These are phyloP conservation scores for Xylaria sp. DNA, from an alignment of 2,329 filamentous ascomycete genomes.

Conservation along the genomic window DNA sequence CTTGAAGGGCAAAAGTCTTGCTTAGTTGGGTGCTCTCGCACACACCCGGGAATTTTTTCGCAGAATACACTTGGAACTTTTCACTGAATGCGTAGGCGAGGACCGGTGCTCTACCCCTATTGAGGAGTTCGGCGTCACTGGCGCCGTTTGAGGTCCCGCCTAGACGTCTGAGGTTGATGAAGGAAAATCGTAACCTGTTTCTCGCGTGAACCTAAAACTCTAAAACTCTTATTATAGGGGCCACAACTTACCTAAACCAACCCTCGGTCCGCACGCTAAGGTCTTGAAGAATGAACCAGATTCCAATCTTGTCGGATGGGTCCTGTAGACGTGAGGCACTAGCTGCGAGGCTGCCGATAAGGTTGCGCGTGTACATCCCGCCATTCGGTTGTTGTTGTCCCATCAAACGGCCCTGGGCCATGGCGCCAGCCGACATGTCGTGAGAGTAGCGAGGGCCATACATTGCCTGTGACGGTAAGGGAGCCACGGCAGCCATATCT, in stretches of 20 bases:
- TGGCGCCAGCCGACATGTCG: slow-evolving; percentile 45
- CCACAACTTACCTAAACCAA: slow-evolving; percentile 75
- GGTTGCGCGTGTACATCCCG: slow-evolving; percentile 91
- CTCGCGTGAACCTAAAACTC: slow-evolving; percentile 16
- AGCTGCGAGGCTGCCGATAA: slow-evolving; percentile 89
- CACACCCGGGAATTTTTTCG: slow-evolving; percentile 97
- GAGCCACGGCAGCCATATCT: slow-evolving; percentile 37
- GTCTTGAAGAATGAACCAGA: slow-evolving; percentile 97
- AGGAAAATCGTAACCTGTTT: slow-evolving; percentile 67
- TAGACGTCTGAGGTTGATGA: slow-evolving; percentile 78
- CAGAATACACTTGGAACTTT: slow-evolving; percentile 90
- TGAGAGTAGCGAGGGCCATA: slow-evolving; percentile 42
- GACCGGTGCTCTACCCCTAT: slow-evolving; percentile 78
- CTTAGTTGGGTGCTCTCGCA: slow-evolving; percentile 91
- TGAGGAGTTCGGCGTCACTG: slow-evolving; percentile 59
- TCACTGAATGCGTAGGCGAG: slow-evolving; percentile 87
- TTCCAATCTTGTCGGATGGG: slow-evolving; percentile 77
- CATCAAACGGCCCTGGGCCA: slow-evolving; percentile 41
- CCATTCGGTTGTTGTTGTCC: slow-evolving; percentile 58
- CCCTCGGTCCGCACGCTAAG: slow-evolving; percentile 93
- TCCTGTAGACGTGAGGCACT: slow-evolving; percentile 87
- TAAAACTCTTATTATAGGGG: neutral
- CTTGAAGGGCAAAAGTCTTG: slow-evolving; percentile 90
- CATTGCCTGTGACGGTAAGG: slow-evolving; percentile 41
- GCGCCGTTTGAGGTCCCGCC: slow-evolving; percentile 44